phyloP scores from a whole-genome alignment of 176 grass and related monocot species.

The Avena sativa region DNA sequence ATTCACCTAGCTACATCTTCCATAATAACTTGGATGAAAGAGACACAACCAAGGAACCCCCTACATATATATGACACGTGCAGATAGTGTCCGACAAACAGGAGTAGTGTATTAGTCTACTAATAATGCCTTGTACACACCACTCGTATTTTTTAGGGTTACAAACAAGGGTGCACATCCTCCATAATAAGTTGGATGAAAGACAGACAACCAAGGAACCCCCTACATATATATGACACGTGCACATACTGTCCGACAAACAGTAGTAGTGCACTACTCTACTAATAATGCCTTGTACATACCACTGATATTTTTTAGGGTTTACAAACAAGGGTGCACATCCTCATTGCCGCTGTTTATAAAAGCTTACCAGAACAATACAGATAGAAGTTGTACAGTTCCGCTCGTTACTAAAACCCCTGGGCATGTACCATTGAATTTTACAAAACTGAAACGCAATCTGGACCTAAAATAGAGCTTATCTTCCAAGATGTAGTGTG shows the following conservation, averaged over 20 bases:
- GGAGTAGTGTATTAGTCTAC: neutral
- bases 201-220: neutral
- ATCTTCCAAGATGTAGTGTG: neutral
- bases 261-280: neutral
- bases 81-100: neutral
- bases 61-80: neutral
- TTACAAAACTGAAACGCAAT: neutral
- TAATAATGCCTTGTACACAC: neutral
- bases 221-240: neutral
- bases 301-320: neutral
- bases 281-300: neutral
- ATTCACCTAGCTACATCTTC: neutral
- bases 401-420: neutral
- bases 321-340: neutral
- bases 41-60: neutral
- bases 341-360: constrained; percentile 16
- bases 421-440: neutral
- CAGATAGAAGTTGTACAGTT: constrained; percentile 19
- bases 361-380: constrained; percentile 8
- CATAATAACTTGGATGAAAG: constrained; percentile 4
- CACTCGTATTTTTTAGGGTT: neutral
- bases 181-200: neutral
- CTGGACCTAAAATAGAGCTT: constrained; percentile 2
- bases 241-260: neutral
- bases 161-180: neutral